Base-by-base conservation (phyloP, 2,329 filamentous ascomycete species). In the Metarhizium sp. region DNA sequence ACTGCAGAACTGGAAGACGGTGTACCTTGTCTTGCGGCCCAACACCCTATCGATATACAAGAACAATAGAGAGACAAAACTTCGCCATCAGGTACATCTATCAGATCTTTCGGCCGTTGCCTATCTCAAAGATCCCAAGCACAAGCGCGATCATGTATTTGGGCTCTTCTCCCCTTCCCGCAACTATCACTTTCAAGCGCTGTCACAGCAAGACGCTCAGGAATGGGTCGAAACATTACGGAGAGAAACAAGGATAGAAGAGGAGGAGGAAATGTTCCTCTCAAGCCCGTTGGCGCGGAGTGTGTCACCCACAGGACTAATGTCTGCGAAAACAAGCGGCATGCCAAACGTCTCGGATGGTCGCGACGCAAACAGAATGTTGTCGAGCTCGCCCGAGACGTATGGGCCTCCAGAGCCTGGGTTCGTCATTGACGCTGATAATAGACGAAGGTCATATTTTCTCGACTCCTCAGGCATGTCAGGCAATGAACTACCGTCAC, bases 41-140 rank as follows among this genome's bases (percentile, higher is more conserved):
- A 95, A 94, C 63, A 82, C 89, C 20, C 80, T 99, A 38, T 96
- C 89, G 52, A 86, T 96, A 59, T 99, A 99, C 79, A 95, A 92
- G 71, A 88, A 92, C 67, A 84, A 89, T 63, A 88, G 92, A 63
- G 92, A 96, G 73, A 88, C 87, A 63, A 92, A 92, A 69, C 81
- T 99, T 47, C 87, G 90, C 53, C 87, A 95, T 66, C 92, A 95
- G 67, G 84, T 99, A 65, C 85, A 86, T 65, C 81, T 97, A 43
- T 87, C 89, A 47, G 94, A 99, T 58, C 81, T 97, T 57, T 96
- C 92, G 3, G 92, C 94, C 7, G 90, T 96, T 48, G 89, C 92
- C 2, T 83, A 89, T 57, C 85, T 97, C 60, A 92, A 89, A 65
- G 91, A 95, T 63, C 87, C 90, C 8, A 96, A 95, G 71, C 85